Evolutionary conservation across 2,329 filamentous ascomycete species (phyloP).

Genomic region (Ophiostoma ips): DNA sequence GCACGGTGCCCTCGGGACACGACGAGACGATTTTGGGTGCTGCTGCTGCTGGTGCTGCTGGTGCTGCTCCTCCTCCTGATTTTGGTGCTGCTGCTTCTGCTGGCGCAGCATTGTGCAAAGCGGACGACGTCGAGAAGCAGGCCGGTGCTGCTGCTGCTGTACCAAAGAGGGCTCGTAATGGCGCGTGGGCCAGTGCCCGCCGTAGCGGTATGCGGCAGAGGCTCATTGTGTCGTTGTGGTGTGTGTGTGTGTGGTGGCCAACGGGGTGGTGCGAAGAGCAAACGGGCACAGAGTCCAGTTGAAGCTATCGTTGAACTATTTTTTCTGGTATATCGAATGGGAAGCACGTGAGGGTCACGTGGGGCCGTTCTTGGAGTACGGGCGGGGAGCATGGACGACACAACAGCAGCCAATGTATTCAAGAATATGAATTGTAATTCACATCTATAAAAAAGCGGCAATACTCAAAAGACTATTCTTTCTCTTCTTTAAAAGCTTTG

Average conservation of each 20-base stretch:
- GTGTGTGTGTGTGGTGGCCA: not conserved
- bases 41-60: constrained; percentile 16
- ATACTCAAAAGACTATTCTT: no score
- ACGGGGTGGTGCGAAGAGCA: not conserved
- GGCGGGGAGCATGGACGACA: no score
- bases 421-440: no score
- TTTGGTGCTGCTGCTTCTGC: constrained; percentile 13
- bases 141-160: constrained; percentile 25
- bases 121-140: constrained; percentile 19
- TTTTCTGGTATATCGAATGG: no score
- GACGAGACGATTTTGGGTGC: constrained; percentile 26
- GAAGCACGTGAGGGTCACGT: not conserved
- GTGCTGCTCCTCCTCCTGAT: constrained; percentile 8
- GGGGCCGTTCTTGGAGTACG: no score
- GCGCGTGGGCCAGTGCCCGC: constrained; percentile 24
- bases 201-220: constrained; percentile 37
- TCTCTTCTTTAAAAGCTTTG: no score
- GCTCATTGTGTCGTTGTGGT: constrained; percentile 20
- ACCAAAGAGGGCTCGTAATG: not conserved
- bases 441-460: no score
- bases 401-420: no score
- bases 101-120: constrained; percentile 14
- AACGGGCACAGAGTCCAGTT: not conserved
- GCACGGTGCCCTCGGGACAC: constrained; percentile 52
- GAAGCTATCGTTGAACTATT: not conserved